Conservation (phyloP, 1,284 basidiomycete species). For the Macrocystidia cucumis region DNA sequence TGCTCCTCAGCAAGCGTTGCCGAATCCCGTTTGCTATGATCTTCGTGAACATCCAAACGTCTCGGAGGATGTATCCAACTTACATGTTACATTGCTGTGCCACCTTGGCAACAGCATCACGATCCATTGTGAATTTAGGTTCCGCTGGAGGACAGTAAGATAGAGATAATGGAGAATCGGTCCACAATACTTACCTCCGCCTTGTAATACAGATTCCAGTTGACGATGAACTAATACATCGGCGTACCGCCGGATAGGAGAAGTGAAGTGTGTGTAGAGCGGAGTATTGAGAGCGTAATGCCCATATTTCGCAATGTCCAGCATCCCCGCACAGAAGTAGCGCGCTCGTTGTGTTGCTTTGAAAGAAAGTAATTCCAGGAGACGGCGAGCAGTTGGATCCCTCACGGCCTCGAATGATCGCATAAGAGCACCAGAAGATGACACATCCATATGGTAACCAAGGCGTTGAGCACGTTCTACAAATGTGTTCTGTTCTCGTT, state of each 20-base stretch:
- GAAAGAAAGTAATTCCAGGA: slow-evolving; percentile 76
- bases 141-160: slow-evolving; percentile 36
- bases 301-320: slow-evolving; percentile 96
- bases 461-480: slow-evolving; percentile 75
- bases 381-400: slow-evolving; percentile 64
- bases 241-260: slow-evolving; percentile 89
- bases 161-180: slow-evolving; percentile 6
- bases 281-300: slow-evolving; percentile 92
- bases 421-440: slow-evolving; percentile 80
- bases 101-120: slow-evolving; percentile 94
- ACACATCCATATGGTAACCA: slow-evolving; percentile 78
- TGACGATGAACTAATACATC: slow-evolving; percentile 97
- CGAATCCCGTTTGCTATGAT: slow-evolving; percentile 77
- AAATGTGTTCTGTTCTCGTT: slow-evolving; percentile 76
- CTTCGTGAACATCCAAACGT: slow-evolving; percentile 8
- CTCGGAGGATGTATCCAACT: slow-evolving; percentile 15
- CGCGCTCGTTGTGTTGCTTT: slow-evolving; percentile 91
- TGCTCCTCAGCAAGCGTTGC: slow-evolving; percentile 93
- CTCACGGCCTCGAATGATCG: slow-evolving; percentile 70
- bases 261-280: slow-evolving; percentile 97
- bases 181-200: slow-evolving; percentile 47
- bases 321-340: slow-evolving; percentile 98
- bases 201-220: slow-evolving; percentile 82
- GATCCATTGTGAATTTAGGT: slow-evolving; percentile 92
- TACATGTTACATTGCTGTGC: slow-evolving; percentile 97